Evolutionary conservation across 768 basidiomycete species (phyloP), one percentile per base, ranked within the genome.

Genomic region (Lentinula boryana): DNA sequence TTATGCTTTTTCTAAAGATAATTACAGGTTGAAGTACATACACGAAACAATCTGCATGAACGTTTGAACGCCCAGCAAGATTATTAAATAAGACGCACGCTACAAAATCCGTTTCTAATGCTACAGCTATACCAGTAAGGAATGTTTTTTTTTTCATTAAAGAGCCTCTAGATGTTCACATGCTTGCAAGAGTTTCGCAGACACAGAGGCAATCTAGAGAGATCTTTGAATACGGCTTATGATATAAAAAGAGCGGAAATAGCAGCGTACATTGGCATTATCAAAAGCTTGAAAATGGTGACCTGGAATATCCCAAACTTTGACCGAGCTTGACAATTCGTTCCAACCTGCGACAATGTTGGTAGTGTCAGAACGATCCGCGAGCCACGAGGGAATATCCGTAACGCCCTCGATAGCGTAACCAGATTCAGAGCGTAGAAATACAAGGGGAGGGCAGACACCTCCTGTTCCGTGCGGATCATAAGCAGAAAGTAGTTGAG

Each of bases 351-450:
- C 50, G 35, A 52, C 16, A 5, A 48, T 33, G 10, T 16, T 31
- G 13, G n/a, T 52, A 8, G 58, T 36, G 40, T 60, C 50, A 32
- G 44, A 41, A 38, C 58, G 58, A n/a, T 60, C 58, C n/a, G 50
- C 35, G 18, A 60, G 50, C 58, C 58, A 60, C n/a, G 63, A 38
- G 2, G 83, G 82, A 4, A 85, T 72, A 10, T 76, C 72, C 1
- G 64, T 58, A 10, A 73, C 61, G 5, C 64, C 69, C 3, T 48
- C 40, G 12, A 50, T 32, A 36, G 48, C 33, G 16, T 12, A 86
- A 3, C 76, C 78, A 36, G 81, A 80, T 8, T 63, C 70, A 0
- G 82, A 87, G n/a, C 82, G 78, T 35, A 90, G 71, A 48, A 85
- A 76, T 8, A 81, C 76, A 3, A 87, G 67, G 0, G 74, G 71